These are phyloP conservation scores for Xylariaceae sp. DNA, from an alignment of 2,329 filamentous ascomycete species.

Conservation along the genomic window DNA sequence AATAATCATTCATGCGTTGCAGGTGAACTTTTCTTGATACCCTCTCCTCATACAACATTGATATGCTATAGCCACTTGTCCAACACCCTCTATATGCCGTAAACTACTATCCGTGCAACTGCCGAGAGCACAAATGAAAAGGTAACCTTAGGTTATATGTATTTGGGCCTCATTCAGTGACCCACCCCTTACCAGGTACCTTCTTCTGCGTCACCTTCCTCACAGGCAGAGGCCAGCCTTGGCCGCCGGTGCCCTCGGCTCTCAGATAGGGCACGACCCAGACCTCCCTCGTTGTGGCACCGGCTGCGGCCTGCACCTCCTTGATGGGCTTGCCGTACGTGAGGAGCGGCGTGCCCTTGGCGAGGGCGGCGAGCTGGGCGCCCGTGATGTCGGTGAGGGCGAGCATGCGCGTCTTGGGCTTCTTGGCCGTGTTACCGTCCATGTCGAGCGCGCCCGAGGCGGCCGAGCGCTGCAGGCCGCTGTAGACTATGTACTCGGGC, in stretches of 20 bases:
- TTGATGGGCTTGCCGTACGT: constrained; percentile 88
- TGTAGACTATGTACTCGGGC: constrained; percentile 83
- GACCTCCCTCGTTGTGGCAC: constrained; percentile 56
- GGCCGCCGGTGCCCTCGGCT: constrained; percentile 59
- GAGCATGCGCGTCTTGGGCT: constrained; percentile 79
- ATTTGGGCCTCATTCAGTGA: constrained; percentile 47
- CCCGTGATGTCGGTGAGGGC: constrained; percentile 75
- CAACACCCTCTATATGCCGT: too few species aligned
- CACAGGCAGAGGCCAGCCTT: constrained; percentile 82
- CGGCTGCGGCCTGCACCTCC: constrained; percentile 54
- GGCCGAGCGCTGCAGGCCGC: constrained; percentile 67
- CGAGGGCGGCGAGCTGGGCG: constrained; percentile 69
- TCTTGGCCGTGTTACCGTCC: constrained; percentile 23
- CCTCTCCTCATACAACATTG: too few species aligned
- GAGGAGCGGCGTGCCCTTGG: constrained; percentile 78
- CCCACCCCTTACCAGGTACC: constrained; percentile 67
- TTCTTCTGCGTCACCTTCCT: constrained; percentile 78
- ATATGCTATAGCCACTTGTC: too few species aligned
- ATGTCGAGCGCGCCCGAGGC: constrained; percentile 34
- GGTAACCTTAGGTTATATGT: background rate
- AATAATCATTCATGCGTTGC: too few species aligned
- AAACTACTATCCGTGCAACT: too few species aligned
- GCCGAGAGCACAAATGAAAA: too few species aligned
- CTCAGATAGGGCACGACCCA: constrained; percentile 76
- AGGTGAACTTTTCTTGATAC: too few species aligned